Conservation (phyloP, 2,329 filamentous ascomycete species). For the Xylariaceae sp. region DNA sequence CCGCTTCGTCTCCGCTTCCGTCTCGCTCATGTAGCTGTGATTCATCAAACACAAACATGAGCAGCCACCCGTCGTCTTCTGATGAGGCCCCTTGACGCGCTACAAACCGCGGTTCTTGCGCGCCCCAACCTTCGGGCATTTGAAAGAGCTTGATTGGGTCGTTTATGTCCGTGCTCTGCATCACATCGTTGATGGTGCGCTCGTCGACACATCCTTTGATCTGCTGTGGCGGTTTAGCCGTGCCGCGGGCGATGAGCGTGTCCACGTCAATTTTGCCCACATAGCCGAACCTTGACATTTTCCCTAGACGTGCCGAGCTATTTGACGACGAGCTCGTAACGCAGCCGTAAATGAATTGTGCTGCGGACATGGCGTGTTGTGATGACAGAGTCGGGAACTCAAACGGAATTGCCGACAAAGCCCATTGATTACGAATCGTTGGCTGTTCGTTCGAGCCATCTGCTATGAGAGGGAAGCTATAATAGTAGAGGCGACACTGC, state of each 20-base stretch:
- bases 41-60: conserved; percentile 68
- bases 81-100: conserved; percentile 35
- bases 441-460: conserved; percentile 20
- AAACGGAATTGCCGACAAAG: conserved; percentile 58
- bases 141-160: conserved; percentile 58
- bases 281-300: conserved; percentile 60
- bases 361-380: conserved; percentile 48
- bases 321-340: conserved; percentile 49
- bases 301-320: conserved; percentile 56
- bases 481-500: conserved; percentile 66
- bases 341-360: conserved; percentile 62
- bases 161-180: conserved; percentile 37
- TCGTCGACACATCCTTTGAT: conserved; percentile 59
- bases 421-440: conserved; percentile 56
- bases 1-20: conserved; percentile 39
- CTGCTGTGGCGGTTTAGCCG: conserved; percentile 38
- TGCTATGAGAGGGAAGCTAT: conserved; percentile 48
- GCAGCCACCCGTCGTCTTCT: conserved; percentile 63
- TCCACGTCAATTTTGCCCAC: conserved; percentile 56
- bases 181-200: conserved; percentile 48
- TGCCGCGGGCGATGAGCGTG: conserved; percentile 48
- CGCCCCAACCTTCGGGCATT: conserved; percentile 56
- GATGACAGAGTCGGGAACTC: conserved; percentile 61
- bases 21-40: conserved; percentile 51
- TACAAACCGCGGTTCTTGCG: conserved; percentile 64